Base-by-base conservation (phyloP, 2,329 filamentous ascomycete genomes). In the Xylariaceae sp. region DNA sequence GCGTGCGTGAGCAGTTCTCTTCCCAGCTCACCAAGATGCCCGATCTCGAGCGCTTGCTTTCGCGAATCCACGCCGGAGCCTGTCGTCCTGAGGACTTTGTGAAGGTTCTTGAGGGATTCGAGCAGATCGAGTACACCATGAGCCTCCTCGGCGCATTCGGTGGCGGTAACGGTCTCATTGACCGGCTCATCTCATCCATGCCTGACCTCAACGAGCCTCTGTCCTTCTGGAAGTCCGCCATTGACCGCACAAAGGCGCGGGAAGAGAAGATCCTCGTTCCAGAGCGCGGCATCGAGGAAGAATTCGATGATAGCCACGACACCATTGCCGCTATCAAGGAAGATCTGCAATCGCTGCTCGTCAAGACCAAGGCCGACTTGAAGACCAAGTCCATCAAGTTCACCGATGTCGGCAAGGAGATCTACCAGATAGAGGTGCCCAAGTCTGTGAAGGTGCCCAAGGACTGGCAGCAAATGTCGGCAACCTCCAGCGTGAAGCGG, bases 51-150 rank as follows among this genome's bases (percentile, higher is more conserved):
- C 77, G 92, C 27, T 74, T 97, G 31, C 94, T 97, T 38, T 98
- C 92, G 17, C 83, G 92, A 7, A 84, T 98, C 9, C 92, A 98
- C 55, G 92, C 92, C 1, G 86, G 87, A 1, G 80, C 80, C n/a
- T 96, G 89, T 66, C 87, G 81, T 56, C 78, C 88, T 0, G 85
- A 92, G 40, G 92, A 98, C 59, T 98, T 98, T 60, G 80, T 97
- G 31, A 85, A 82, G 33, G 90, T 97, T 0, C 71, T 98, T 0
- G 89, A 97, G 61, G 92, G 92, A 0, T 98, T 96, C 52, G 92
- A 97, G 66, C 90, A 96, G 63, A 97, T 98, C 31, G 88, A 96
- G 47, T 92, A 95, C 60, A 94, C 89, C 1, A 87, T 95, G 74
- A 76, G 79, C 36, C 72, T 97, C 15, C 73, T 97, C 1, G 72